These are phyloP conservation scores for Rhytidhysteron rufulum DNA, from an alignment of 2,329 filamentous ascomycete species.

Conservation along the genomic window DNA sequence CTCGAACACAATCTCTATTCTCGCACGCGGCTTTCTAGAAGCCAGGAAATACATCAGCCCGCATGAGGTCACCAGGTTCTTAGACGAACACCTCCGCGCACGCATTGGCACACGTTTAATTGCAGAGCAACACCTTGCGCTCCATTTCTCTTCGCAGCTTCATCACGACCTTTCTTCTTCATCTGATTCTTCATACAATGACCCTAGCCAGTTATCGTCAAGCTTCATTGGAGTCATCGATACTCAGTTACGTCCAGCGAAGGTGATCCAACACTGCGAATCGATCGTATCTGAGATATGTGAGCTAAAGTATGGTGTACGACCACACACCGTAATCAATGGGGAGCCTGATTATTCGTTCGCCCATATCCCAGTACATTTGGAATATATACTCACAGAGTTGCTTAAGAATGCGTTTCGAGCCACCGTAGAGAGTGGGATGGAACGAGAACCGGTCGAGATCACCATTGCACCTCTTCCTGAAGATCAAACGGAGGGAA, in stretches of 20 bases:
- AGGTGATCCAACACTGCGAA: constrained; percentile 78
- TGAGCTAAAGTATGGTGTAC: constrained; percentile 89
- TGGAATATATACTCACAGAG: constrained; percentile 97
- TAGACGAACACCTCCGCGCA: constrained; percentile 90
- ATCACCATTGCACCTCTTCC: constrained; percentile 81
- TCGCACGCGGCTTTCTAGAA: constrained; percentile 90
- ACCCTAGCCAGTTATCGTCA: constrained; percentile 39
- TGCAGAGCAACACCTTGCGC: constrained; percentile 92
- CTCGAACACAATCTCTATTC: constrained; percentile 86
- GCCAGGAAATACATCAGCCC: constrained; percentile 85
- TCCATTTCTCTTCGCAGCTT: constrained; percentile 73
- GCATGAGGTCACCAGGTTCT: constrained; percentile 78
- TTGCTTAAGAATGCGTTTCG: constrained; percentile 95
- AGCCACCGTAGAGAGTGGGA: constrained; percentile 82
- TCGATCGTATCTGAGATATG: constrained; percentile 93
- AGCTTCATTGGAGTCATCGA: constrained; percentile 95
- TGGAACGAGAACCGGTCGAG: constrained; percentile 75
- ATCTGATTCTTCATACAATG: constrained; percentile 10
- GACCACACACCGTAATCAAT: constrained; percentile 75
- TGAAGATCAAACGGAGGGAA: constrained; percentile 36
- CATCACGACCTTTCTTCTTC: constrained; percentile 53
- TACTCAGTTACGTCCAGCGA: constrained; percentile 76
- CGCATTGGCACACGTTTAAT: constrained; percentile 91
- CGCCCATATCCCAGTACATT: constrained; percentile 89
- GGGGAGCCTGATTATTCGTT: constrained; percentile 86